Evolutionary conservation across 441 rosid genomes (phyloP).

Genomic region (Populus tomentosa): DNA sequence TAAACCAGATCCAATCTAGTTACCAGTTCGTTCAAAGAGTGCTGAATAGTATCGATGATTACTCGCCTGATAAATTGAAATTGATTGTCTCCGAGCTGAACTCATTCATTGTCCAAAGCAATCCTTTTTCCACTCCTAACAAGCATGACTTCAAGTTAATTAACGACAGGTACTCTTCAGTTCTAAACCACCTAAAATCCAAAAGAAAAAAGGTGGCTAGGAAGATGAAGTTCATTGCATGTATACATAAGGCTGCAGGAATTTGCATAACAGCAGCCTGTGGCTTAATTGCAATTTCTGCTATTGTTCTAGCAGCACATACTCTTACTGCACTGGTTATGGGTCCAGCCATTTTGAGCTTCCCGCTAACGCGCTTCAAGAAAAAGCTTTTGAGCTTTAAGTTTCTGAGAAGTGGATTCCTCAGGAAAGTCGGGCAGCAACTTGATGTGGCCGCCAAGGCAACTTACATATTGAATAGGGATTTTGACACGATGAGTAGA

Average conservation of each 20-base stretch:
- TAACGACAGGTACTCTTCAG: constrained; percentile 20
- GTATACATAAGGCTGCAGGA: constrained; percentile 23
- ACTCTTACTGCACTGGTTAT: constrained; percentile 24
- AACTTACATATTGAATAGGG: constrained; percentile 39
- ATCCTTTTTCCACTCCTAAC: constrained; percentile 29
- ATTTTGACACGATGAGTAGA: constrained; percentile 45
- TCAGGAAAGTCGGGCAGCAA: constrained; percentile 27
- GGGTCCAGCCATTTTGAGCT: constrained; percentile 30
- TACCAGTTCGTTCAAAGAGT: constrained; percentile 19
- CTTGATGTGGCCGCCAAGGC: constrained; percentile 44
- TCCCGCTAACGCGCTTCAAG: constrained; percentile 23
- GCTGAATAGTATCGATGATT: constrained; percentile 15
- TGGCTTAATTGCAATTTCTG: constrained; percentile 23
- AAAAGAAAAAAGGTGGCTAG: constrained; percentile 29
- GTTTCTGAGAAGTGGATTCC: constrained; percentile 19
- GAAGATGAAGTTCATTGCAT: constrained; percentile 25
- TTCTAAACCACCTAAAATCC: constrained; percentile 22
- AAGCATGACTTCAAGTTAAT: constrained; percentile 27
- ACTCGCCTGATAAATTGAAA: constrained; percentile 7
- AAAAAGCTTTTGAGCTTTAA: constrained; percentile 17
- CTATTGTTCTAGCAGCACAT: constrained; percentile 32
- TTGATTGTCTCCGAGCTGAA: constrained; percentile 11
- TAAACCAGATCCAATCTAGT: constrained; percentile 21
- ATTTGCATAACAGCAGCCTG: constrained; percentile 33
- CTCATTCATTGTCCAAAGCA: constrained; percentile 15